Evolutionary conservation across 2,329 filamentous ascomycete genomes (phyloP).

Genomic region (Aspergillus flavus): DNA sequence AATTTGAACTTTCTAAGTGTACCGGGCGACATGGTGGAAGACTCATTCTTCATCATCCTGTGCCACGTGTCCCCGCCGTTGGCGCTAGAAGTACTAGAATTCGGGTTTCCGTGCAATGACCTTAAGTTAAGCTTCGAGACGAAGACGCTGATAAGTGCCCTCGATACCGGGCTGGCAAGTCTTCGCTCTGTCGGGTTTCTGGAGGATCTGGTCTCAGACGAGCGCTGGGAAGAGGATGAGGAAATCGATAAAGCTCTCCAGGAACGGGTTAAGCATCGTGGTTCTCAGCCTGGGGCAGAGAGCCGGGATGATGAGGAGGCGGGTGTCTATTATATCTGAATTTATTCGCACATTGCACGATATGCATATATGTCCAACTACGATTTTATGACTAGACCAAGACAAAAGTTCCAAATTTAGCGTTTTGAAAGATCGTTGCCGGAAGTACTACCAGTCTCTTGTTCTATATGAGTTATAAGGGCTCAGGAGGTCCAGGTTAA

Average conservation of each 20-base stretch:
- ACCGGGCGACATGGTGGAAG: constrained; percentile 33
- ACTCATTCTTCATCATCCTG: constrained; percentile 32
- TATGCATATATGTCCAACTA: not conserved
- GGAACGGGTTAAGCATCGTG: constrained; percentile 15
- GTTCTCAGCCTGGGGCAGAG: not conserved
- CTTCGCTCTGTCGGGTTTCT: constrained; percentile 32
- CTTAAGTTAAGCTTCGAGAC: constrained; percentile 25
- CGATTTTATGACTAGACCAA: not conserved
- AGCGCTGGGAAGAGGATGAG: constrained; percentile 25
- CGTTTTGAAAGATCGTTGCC: not conserved
- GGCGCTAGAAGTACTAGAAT: constrained; percentile 32
- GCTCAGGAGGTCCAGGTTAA: not conserved
- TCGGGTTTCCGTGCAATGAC: constrained; percentile 24
- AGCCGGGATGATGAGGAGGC: constrained; percentile 5
- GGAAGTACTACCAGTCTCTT: not conserved
- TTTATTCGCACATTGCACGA: not conserved
- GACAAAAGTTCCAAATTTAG: not conserved
- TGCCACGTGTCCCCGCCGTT: constrained; percentile 18
- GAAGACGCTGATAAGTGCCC: constrained; percentile 22
- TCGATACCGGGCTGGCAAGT: constrained; percentile 27
- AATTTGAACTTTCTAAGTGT: constrained; percentile 32
- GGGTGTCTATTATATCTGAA: constrained; percentile 25
- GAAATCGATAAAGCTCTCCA: constrained; percentile 32
- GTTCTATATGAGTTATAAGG: not conserved
- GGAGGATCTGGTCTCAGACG: constrained; percentile 26